Conservation (phyloP, 805 yeast genomes). For the Kurtzmaniella fragi region DNA sequence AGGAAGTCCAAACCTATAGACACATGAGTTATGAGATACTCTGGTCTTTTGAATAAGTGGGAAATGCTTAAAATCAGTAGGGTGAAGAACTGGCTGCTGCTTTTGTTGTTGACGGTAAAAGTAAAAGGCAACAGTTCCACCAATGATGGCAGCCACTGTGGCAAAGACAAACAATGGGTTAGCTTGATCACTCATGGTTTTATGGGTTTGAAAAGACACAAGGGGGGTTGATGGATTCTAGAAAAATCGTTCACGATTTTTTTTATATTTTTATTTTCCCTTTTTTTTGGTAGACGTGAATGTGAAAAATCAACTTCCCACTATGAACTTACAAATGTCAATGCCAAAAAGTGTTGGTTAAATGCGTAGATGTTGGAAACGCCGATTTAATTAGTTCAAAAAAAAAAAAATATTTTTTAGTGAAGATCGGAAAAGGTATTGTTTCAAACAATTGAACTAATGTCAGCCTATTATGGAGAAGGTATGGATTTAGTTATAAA, state of each 20-base stretch:
- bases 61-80: conserved; percentile 68
- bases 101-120: conserved; percentile 29
- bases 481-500: no score
- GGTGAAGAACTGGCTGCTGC: conserved; percentile 51
- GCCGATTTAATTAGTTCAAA: no score
- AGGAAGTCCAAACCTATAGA: conserved; percentile 82
- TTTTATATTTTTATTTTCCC: neutral
- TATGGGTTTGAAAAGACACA: conserved; percentile 22
- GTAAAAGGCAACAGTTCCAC: conserved; percentile 29
- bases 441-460: no score
- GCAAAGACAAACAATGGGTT: conserved; percentile 37
- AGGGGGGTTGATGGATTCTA: neutral
- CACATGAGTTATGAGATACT: conserved; percentile 73
- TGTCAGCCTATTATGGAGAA: no score
- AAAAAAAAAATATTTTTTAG: no score
- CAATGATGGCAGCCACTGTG: conserved; percentile 34
- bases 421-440: no score
- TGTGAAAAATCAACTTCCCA: no score
- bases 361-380: no score
- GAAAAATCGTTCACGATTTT: neutral
- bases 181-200: no score
- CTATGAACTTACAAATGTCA: no score
- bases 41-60: conserved; percentile 74
- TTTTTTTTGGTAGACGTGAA: neutral
- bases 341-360: no score